Evolutionary conservation across 23 red algal genomes (phyloP).

Genomic region (Porphyridium purpureum): DNA sequence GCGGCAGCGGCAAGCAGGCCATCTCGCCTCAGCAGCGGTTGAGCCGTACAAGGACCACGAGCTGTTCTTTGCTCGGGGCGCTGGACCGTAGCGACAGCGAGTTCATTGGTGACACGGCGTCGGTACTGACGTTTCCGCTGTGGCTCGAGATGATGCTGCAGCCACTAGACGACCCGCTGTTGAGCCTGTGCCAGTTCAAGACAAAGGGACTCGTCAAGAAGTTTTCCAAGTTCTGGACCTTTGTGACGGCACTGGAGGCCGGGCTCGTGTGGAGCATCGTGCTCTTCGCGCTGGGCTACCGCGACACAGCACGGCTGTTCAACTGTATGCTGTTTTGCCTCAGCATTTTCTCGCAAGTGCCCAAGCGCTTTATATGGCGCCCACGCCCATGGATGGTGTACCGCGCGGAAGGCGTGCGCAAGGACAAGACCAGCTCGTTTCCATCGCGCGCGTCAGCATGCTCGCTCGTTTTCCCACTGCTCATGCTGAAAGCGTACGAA

Average conservation of each 20-base stretch:
- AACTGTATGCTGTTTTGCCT: constrained; percentile 27
- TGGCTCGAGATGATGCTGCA: no score
- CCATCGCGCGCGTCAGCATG: constrained; percentile 57
- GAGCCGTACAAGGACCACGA: no score
- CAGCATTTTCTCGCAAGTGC: constrained; percentile 53
- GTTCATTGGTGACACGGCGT: no score
- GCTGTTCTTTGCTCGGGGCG: no score
- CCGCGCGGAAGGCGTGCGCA: constrained; percentile 31
- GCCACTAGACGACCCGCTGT: no score
- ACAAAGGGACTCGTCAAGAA: no score
- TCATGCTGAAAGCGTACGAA: constrained; percentile 7
- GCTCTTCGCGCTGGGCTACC: constrained; percentile 51
- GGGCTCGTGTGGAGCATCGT: constrained; percentile 20
- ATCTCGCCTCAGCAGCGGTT: no score
- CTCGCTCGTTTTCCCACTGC: constrained; percentile 49
- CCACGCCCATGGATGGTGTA: constrained; percentile 57
- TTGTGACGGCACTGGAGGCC: constrained; percentile 57
- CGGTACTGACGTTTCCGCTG: no score
- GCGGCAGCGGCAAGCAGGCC: no score
- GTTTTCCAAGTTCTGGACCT: constrained; percentile 25
- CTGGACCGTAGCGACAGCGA: no score
- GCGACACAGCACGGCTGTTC: constrained; percentile 19
- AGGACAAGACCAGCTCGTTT: constrained; percentile 50
- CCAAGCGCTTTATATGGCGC: constrained; percentile 71
- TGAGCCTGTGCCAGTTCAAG: no score